Base-by-base conservation (phyloP, 2,329 filamentous ascomycete genomes). In the Truncatella angustata region DNA sequence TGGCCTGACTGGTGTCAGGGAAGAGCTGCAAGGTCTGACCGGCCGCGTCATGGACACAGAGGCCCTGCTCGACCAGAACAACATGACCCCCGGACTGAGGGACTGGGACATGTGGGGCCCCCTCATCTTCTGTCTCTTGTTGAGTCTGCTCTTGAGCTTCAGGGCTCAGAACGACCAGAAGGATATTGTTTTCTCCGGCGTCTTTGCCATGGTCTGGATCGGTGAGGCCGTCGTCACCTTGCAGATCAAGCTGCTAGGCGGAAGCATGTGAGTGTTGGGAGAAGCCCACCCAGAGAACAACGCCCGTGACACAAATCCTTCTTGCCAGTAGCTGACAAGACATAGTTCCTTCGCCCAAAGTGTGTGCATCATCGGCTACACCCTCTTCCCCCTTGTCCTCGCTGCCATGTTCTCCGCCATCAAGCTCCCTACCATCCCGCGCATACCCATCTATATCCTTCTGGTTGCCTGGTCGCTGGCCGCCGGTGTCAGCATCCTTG, bases 61-160 rank as follows among this genome's bases (percentile, higher is more conserved):
- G 67, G 69, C 75, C 35, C 67, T 87, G 59, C 72, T 86, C 35
- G 72, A 64, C 53, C 79, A 82, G 67, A 84, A 80, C 60, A 82
- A 82, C 66, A 95, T 97, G 90, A 93, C 87, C 59, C 89, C 95
- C 48, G 92, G 92, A 1, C 74, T 97, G 65, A 79, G 93, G 56
- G 92, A 99, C 73, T 99, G 94, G 94, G 94, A 99, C 78, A 81
- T 99, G 48, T 99, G 94, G 94, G 94, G 94, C 0, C 94, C 94
- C 32, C 77, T 99, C 52, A 85, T 99, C 58, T 99, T 99, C 76
- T 97, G 93, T 64, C 75, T 99, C 59, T 75, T 96, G 53, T 77
- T 99, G 53, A 93, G 90, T 60, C 80, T 96, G 70, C 84, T 99
- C 62, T 77, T 99, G 53, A 96, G 92, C 60, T 83, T 96, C 66